Evolutionary conservation across 2,329 filamentous ascomycete genomes (phyloP).

Genomic region (Trichoderma guizhouense): DNA sequence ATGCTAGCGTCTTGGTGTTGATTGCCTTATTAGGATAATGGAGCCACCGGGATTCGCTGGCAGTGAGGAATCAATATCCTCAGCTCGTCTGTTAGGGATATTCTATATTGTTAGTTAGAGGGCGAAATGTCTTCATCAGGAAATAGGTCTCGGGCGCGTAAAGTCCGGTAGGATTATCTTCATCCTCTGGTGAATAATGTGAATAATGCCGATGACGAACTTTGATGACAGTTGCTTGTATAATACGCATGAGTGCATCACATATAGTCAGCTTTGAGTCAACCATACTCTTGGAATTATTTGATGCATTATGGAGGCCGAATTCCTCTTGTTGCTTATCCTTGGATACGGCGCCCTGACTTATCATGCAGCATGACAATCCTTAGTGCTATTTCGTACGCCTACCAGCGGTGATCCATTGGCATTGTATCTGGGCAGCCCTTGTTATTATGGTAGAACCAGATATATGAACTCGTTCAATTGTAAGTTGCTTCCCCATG

Average conservation of each 20-base stretch:
- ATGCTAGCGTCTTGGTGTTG: not conserved
- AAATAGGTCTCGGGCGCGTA: not conserved
- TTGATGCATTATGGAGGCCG: not conserved
- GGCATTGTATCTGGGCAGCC: not conserved
- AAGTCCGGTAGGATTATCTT: not conserved
- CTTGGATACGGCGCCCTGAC: not conserved
- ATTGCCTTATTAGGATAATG: not conserved
- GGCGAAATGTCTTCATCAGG: not conserved
- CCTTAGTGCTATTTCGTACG: not conserved
- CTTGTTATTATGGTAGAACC: not conserved
- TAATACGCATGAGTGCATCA: not conserved
- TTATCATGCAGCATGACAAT: not conserved
- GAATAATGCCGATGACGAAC: not conserved
- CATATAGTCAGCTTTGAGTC: not conserved
- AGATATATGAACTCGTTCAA: not conserved
- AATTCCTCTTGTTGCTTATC: not conserved
- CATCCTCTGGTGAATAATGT: not conserved
- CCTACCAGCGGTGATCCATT: not conserved
- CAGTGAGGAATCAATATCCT: not conserved
- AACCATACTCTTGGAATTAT: not conserved
- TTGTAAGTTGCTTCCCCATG: not conserved
- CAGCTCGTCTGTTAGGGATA: not conserved
- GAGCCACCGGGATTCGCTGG: not conserved
- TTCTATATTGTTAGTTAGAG: not conserved
- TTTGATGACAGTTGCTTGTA: not conserved